phyloP scores from a whole-genome alignment of 495 filamentous ascomycete species.

The Penicillium canescens region DNA sequence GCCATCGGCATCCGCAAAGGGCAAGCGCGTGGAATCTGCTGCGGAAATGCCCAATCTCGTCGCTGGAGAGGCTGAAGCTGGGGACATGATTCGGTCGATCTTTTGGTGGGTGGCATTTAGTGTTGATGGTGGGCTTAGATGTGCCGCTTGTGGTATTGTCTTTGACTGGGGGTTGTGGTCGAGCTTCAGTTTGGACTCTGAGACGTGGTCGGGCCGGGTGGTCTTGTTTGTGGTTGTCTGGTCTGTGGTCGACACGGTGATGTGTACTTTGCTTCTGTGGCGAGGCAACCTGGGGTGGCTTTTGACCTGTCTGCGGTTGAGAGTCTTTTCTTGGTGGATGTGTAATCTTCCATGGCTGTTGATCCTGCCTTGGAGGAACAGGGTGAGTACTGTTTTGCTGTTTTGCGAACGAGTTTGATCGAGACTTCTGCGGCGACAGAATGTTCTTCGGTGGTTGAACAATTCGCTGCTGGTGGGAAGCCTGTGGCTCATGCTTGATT shows the following conservation, averaged over 20 bases:
- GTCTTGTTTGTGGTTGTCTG: background rate
- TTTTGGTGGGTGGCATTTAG: slow-evolving; percentile 8
- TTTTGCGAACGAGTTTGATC: background rate
- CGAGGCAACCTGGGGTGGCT: background rate
- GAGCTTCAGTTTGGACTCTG: background rate
- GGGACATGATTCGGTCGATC: slow-evolving; percentile 19
- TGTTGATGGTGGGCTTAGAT: slow-evolving; percentile 13
- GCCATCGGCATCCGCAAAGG: slow-evolving; percentile 7
- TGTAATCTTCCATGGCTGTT: background rate
- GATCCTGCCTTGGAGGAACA: background rate
- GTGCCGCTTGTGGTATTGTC: slow-evolving; percentile 9
- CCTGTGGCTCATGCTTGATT: slow-evolving; percentile 16
- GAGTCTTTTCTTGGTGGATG: slow-evolving; percentile 1
- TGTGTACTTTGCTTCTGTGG: background rate
- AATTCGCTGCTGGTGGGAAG: background rate
- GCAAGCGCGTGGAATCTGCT: slow-evolving; percentile 12
- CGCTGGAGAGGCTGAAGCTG: slow-evolving; percentile 12
- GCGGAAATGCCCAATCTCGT: slow-evolving; percentile 6
- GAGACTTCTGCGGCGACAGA: background rate
- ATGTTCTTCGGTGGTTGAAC: slow-evolving; percentile 3
- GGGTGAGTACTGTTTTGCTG: background rate
- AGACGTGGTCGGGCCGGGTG: background rate
- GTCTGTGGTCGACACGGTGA: background rate
- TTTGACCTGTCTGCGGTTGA: background rate
- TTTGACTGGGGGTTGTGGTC: slow-evolving; percentile 11